A percentile compares a stretch with the other conserved stretches of the same genome.
Conservation (phyloP, 1,284 basidiomycete species). For the Cutaneotrichosporon spelunceum region DNA sequence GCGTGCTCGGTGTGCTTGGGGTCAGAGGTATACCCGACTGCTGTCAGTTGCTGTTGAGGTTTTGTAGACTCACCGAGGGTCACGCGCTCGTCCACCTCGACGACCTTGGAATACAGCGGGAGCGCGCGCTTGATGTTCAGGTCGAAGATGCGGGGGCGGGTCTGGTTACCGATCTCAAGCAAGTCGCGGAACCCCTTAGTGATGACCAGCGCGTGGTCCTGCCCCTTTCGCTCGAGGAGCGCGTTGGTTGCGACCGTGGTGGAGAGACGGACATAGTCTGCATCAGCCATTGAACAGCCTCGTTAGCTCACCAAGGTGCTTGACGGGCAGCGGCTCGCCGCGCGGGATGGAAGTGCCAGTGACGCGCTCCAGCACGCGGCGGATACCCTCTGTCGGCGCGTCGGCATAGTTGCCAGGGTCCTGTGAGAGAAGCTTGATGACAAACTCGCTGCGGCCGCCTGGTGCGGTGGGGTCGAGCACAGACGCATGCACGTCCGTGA, state of each 20-base stretch:
- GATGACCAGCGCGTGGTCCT: constrained; percentile 84
- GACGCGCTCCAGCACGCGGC: constrained; percentile 79
- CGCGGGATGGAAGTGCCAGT: constrained; percentile 56
- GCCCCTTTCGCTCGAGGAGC: constrained; percentile 87
- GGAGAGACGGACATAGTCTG: constrained; percentile 86
- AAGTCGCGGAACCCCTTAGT: constrained; percentile 53
- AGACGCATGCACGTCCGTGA: constrained; percentile 48
- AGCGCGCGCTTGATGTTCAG: constrained; percentile 48
- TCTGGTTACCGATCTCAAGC: constrained; percentile 53
- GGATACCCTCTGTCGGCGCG: constrained; percentile 83
- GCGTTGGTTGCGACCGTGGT: constrained; percentile 96
- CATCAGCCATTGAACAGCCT: constrained; percentile 21
- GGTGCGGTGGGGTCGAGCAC: constrained; percentile 22
- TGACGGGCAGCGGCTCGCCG: constrained; percentile 57
- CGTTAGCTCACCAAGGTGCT: constrained; percentile 64
- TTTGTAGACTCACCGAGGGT: constrained; percentile 49
- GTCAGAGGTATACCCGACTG: constrained; percentile 82
- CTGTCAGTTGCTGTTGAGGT: not conserved
- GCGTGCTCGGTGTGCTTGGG: constrained; percentile 72
- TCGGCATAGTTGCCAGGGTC: constrained; percentile 81
- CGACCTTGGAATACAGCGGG: constrained; percentile 54
- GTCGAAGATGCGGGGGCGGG: constrained; percentile 45
- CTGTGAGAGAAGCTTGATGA: constrained; percentile 69
- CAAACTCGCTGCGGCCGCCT: constrained; percentile 28
- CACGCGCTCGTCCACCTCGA: constrained; percentile 57